A percentile compares a stretch with the other conserved stretches of the same genome.
Evolutionary conservation across 208 protist species (phyloP).

Genomic region (Crithidia acanthocephali): DNA sequence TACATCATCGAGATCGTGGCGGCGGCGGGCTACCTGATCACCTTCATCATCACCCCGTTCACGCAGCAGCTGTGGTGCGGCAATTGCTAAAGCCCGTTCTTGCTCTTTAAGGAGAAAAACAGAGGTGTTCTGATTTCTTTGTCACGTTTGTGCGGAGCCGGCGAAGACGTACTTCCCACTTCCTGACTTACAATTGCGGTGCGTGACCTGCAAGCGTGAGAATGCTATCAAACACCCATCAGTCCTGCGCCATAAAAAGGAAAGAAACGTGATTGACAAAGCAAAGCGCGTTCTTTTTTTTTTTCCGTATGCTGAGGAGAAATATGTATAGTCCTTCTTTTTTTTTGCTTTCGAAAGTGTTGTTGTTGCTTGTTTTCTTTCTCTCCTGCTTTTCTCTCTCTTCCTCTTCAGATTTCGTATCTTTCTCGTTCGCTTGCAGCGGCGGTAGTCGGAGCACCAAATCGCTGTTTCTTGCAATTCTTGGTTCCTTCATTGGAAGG

Average conservation of each 20-base stretch:
- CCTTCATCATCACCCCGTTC: constrained; percentile 49
- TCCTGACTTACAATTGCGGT: no score
- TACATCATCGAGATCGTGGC: constrained; percentile 57
- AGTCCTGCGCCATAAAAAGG: no score
- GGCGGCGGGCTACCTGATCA: constrained; percentile 33
- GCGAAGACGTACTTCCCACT: no score
- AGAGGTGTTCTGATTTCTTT: no score
- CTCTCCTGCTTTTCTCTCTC: constrained; percentile 7
- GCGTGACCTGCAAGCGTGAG: no score
- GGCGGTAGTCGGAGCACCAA: no score
- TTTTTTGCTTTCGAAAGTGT: constrained; percentile 1
- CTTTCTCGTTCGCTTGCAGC: no score
- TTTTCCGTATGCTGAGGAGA: neutral
- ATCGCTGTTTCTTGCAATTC: no score
- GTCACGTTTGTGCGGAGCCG: no score
- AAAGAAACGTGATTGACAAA: no score
- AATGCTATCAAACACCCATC: no score
- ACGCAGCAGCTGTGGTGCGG: constrained; percentile 61
- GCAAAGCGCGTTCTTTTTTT: constrained; percentile 3
- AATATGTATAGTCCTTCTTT: constrained; percentile 23
- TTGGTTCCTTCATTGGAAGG: no score
- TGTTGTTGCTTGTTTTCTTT: constrained; percentile 2
- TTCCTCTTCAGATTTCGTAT: neutral
- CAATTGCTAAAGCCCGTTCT: constrained; percentile 26
- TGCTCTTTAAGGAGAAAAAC: neutral